phyloP scores from a whole-genome alignment of 129 eudicot species.

The Arctium lappa region DNA sequence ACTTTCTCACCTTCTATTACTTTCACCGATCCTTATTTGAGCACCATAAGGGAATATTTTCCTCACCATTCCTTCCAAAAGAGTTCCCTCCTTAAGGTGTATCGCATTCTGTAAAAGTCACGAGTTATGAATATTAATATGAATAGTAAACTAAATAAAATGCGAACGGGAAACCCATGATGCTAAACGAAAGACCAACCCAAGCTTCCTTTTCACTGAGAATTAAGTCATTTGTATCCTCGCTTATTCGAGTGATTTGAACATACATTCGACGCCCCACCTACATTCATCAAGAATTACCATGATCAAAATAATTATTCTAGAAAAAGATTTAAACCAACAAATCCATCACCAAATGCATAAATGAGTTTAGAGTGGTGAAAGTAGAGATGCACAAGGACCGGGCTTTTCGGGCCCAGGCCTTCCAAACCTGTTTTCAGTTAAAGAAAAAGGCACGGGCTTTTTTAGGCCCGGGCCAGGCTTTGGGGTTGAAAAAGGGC shows the following conservation, averaged over 20 bases:
- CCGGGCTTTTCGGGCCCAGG: too few relatives aligned
- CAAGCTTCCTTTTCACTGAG: constrained; percentile 95
- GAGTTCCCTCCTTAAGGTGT: constrained; percentile 77
- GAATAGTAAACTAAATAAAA: not conserved
- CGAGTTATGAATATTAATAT: not conserved
- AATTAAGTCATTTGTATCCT: constrained; percentile 80
- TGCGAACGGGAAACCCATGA: not conserved
- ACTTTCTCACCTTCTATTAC: constrained; percentile 64
- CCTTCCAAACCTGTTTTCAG: too few relatives aligned
- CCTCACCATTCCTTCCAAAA: constrained; percentile 77
- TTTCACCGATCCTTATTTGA: constrained; percentile 83
- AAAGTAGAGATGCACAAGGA: not conserved
- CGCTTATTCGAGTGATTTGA: constrained; percentile 71
- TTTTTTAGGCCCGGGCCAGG: too few relatives aligned
- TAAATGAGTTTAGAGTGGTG: not conserved
- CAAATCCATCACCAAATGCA: not conserved
- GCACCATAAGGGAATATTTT: constrained; percentile 85
- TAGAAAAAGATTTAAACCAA: not conserved
- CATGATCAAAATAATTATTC: not conserved
- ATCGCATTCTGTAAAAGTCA: constrained; percentile 39
- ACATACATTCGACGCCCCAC: constrained; percentile 77
- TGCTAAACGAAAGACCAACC: constrained; percentile 48
- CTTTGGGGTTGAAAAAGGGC: too few relatives aligned
- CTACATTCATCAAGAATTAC: constrained; percentile 39
- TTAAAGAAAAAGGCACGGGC: too few relatives aligned